These are phyloP conservation scores for Amaranthus tricolor DNA, from an alignment of 179 eudicot genomes.

Conservation along the genomic window DNA sequence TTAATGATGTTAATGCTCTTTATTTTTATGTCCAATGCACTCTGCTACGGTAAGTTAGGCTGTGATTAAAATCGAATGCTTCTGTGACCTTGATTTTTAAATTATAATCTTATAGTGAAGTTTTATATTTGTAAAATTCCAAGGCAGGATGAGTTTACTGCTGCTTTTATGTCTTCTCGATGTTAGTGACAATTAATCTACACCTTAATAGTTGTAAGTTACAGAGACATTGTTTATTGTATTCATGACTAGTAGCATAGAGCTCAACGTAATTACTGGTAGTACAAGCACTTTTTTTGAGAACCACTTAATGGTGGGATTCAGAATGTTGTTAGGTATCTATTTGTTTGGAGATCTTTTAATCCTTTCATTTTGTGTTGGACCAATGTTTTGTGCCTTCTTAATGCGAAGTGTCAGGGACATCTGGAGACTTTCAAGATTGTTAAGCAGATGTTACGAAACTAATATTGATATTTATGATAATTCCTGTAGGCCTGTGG, in stretches of 20 bases:
- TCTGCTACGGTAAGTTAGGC: not conserved
- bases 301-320: too few species aligned
- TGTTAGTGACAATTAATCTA: not conserved
- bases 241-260: not conserved
- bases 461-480: not conserved
- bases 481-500: not conserved
- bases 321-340: not conserved
- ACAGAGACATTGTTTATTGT: not conserved
- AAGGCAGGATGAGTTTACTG: not conserved
- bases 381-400: not conserved
- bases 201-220: not conserved
- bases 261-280: not conserved
- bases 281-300: not conserved
- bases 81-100: not conserved
- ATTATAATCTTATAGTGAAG: not conserved
- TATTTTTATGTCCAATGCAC: not conserved
- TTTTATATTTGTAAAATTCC: not conserved
- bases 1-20: not conserved
- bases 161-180: not conserved
- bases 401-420: not conserved
- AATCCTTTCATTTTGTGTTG: not conserved
- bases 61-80: constrained; percentile 4
- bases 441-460: not conserved
- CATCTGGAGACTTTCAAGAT: not conserved
- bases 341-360: not conserved